Percentiles rank a stretch among this genome's conserved stretches.
These are phyloP conservation scores for Rhizopus arrhizus DNA, from an alignment of 371 early-diverging fungal species.

Conservation along the genomic window DNA sequence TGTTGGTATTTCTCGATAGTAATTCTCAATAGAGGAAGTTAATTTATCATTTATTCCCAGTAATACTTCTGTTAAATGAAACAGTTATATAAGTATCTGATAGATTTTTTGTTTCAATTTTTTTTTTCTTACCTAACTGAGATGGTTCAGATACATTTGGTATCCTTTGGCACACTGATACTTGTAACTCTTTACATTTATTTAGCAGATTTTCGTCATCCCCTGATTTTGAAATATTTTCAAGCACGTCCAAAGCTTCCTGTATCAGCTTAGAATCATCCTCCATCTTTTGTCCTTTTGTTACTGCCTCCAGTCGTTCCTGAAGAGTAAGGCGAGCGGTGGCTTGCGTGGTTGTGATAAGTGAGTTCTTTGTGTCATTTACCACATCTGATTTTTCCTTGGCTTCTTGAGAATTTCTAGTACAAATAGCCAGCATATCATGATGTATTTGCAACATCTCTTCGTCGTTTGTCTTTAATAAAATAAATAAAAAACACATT, in stretches of 20 bases:
- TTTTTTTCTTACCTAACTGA: constrained; percentile 42
- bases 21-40: constrained; percentile 27
- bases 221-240: constrained; percentile 11
- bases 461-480: constrained; percentile 57
- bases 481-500: not conserved
- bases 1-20: constrained; percentile 19
- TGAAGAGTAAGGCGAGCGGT: constrained; percentile 46
- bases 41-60: constrained; percentile 45
- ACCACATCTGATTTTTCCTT: constrained; percentile 15
- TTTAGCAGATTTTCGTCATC: constrained; percentile 1
- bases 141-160: constrained; percentile 37
- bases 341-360: constrained; percentile 42
- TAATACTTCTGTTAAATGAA: constrained; percentile 26
- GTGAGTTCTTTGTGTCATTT: not conserved
- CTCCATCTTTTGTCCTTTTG: constrained; percentile 18
- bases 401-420: constrained; percentile 62
- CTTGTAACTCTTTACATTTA: constrained; percentile 38
- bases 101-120: not conserved
- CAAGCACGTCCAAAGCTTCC: constrained; percentile 6
- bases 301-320: constrained; percentile 43
- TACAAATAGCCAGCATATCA: constrained; percentile 69
- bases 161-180: constrained; percentile 34
- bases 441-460: constrained; percentile 69
- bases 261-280: constrained; percentile 10
- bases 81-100: not conserved